A percentile compares a stretch with the other conserved stretches of the same genome.
Evolutionary conservation across 2,329 filamentous ascomycete genomes (phyloP).

Genomic region (Venturia pyrina): DNA sequence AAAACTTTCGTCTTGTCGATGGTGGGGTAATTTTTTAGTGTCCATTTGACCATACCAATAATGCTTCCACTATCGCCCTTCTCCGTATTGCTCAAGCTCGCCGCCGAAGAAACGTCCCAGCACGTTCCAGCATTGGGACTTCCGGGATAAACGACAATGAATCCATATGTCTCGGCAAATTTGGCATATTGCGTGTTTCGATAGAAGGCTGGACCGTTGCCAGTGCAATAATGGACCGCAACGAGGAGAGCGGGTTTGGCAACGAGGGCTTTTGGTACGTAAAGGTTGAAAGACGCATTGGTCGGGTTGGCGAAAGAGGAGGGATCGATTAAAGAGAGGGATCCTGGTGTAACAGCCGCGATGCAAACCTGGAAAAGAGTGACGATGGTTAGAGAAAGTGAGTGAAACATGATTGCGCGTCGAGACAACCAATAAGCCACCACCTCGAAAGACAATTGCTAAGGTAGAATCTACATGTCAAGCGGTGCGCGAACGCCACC

Average conservation of each 20-base stretch:
- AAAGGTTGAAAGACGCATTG: constrained; percentile 12
- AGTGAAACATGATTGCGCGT: neutral
- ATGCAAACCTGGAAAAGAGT: neutral
- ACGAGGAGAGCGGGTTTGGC: constrained; percentile 21
- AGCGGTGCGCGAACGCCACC: neutral
- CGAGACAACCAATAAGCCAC: neutral
- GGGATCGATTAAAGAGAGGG: neutral
- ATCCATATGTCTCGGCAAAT: constrained; percentile 41
- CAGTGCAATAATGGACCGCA: constrained; percentile 41
- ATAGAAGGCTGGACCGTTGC: constrained; percentile 39
- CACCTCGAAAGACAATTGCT: neutral
- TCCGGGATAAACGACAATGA: constrained; percentile 46
- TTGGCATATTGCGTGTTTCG: constrained; percentile 40
- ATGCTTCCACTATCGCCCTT: constrained; percentile 43
- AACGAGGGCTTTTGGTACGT: constrained; percentile 16
- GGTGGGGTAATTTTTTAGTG: constrained; percentile 36
- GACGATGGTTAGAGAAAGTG: neutral
- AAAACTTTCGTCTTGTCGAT: constrained; percentile 37
- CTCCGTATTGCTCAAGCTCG: constrained; percentile 41
- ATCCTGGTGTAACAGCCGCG: constrained; percentile 1
- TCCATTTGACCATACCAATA: constrained; percentile 45
- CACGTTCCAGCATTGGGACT: constrained; percentile 38
- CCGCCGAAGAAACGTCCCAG: constrained; percentile 45
- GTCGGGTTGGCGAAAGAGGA: constrained; percentile 7
- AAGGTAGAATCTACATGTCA: neutral